These are phyloP conservation scores for Vitis hybrid DNA, from an alignment of 177 flowering plant genomes.

Conservation along the genomic window DNA sequence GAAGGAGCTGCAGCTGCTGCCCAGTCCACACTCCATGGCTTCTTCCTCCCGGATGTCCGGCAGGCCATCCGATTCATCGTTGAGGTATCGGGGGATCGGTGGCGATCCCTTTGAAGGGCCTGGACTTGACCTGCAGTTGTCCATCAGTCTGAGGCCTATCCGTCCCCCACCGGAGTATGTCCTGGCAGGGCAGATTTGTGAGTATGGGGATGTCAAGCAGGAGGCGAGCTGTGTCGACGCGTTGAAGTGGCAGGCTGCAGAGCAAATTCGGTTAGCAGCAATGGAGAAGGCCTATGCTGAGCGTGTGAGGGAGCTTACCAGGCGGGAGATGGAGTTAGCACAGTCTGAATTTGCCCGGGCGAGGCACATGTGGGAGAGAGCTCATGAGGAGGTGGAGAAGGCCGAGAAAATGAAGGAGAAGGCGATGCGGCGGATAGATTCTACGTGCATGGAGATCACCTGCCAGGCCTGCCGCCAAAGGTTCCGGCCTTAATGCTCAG, in stretches of 20 bases:
- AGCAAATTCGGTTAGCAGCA: slow-evolving; percentile 80
- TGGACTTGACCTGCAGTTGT: slow-evolving; percentile 63
- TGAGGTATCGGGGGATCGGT: slow-evolving; percentile 8
- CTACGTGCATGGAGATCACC: slow-evolving; percentile 88
- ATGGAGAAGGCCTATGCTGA: slow-evolving; percentile 94
- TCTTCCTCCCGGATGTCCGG: slow-evolving; percentile 23
- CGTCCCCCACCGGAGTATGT: slow-evolving; percentile 20
- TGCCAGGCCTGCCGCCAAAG: slow-evolving; percentile 87
- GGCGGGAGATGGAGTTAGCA: slow-evolving; percentile 89
- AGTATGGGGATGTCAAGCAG: slow-evolving; percentile 11
- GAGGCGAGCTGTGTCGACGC: slow-evolving; percentile 43
- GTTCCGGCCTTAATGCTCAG: slow-evolving; percentile 44
- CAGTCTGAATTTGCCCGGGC: slow-evolving; percentile 85
- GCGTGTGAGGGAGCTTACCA: slow-evolving; percentile 76
- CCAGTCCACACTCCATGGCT: slow-evolving; percentile 23
- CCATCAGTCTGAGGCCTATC: slow-evolving; percentile 52
- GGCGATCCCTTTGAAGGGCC: slow-evolving; percentile 24
- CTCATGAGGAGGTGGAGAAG: slow-evolving; percentile 66
- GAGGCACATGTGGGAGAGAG: slow-evolving; percentile 78
- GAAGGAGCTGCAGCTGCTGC: slow-evolving; percentile 59
- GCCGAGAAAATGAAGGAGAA: slow-evolving; percentile 72
- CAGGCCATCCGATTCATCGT: slow-evolving; percentile 24
- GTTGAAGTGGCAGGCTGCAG: slow-evolving; percentile 79
- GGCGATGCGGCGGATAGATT: slow-evolving; percentile 44
- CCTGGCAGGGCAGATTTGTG: slow-evolving; percentile 12